A percentile compares a stretch with the other conserved stretches of the same genome.
These are phyloP conservation scores for Yueomyces sinensis DNA, from an alignment of 805 yeast genomes.

Conservation along the genomic window DNA sequence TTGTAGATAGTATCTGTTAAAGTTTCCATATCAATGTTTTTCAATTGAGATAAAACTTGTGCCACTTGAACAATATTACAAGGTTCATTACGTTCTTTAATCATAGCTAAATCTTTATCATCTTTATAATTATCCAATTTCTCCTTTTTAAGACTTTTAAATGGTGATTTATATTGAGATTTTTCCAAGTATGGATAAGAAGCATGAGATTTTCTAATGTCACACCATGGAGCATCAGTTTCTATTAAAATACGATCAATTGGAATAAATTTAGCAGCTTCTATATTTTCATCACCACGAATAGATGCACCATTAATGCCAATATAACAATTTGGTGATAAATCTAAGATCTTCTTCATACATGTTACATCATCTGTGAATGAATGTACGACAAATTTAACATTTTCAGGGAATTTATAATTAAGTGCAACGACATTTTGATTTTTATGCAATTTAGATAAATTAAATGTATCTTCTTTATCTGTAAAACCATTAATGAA, in stretches of 20 bases:
- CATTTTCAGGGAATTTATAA: constrained; percentile 23
- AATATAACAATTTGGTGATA: constrained; percentile 33
- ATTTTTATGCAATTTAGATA: constrained; percentile 2
- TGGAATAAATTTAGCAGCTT: constrained; percentile 58
- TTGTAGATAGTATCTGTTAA: constrained; percentile 38
- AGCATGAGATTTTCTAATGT: constrained; percentile 71
- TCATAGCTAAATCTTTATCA: constrained; percentile 26
- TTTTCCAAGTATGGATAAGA: constrained; percentile 38
- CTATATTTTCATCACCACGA: constrained; percentile 59
- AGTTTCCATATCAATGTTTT: constrained; percentile 27
- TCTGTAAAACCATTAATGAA: constrained; percentile 34
- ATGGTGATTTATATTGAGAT: constrained; percentile 6
- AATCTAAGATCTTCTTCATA: constrained; percentile 37
- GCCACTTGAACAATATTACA: constrained; percentile 76
- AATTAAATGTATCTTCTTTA: constrained; percentile 12
- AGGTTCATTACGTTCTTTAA: constrained; percentile 88
- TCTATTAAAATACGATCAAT: constrained; percentile 62
- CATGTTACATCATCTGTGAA: constrained; percentile 77
- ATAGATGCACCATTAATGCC: constrained; percentile 92
- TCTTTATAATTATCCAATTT: constrained; percentile 13
- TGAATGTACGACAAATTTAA: constrained; percentile 84
- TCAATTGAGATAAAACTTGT: constrained; percentile 43
- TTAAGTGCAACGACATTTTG: constrained; percentile 6
- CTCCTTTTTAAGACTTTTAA: constrained; percentile 22
- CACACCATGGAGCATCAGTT: constrained; percentile 99